Conservation (phyloP, 306 rosid species). For the Vicia villosa region DNA sequence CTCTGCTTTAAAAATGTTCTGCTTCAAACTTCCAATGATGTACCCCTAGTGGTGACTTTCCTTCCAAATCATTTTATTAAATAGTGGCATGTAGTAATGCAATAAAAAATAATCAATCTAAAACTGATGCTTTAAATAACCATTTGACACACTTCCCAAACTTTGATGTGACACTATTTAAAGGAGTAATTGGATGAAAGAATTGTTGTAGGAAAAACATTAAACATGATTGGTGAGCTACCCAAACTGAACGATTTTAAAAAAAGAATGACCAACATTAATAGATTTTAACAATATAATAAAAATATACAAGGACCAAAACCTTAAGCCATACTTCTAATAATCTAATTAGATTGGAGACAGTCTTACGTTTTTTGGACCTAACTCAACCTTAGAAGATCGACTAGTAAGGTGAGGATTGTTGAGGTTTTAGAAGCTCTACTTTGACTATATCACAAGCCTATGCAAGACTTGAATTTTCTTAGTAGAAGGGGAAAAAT, state of each 20-base stretch:
- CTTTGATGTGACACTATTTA: not conserved
- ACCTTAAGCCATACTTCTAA: conserved; percentile 10
- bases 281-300: conserved; percentile 1
- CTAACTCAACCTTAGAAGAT: not conserved
- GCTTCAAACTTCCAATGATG: not conserved
- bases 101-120: not conserved
- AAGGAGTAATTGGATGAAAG: conserved; percentile 14
- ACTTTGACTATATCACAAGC: not conserved
- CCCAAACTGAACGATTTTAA: conserved; percentile 1
- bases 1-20: not conserved
- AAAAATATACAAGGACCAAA: not conserved
- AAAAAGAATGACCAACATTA: conserved; percentile 8
- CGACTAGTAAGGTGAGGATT: not conserved
- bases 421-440: not conserved
- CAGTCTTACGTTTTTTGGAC: not conserved
- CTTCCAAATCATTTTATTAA: not conserved
- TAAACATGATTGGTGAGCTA: not conserved
- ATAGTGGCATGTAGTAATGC: not conserved
- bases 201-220: not conserved
- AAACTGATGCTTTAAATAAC: conserved; percentile 3
- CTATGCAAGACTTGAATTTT: not conserved
- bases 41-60: not conserved
- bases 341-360: conserved; percentile 20
- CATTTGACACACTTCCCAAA: conserved; percentile 1
- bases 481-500: not conserved